Evolutionary conservation across 257 asterid species (phyloP).

Genomic region (Lithospermum erythrorhizon): DNA sequence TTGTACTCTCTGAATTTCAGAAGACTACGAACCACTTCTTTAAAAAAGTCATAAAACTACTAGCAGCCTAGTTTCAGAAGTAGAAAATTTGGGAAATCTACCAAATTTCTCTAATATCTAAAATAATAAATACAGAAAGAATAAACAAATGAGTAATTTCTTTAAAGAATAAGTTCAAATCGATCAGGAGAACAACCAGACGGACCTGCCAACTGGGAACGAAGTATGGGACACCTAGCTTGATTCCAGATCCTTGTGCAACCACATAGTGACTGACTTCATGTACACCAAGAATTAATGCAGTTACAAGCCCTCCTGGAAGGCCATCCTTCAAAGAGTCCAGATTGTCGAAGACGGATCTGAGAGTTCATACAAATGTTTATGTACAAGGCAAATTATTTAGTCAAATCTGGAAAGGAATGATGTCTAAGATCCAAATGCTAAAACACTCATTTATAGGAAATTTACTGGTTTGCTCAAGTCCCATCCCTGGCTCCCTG

Average conservation of each 20-base stretch:
- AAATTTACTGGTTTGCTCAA: neutral
- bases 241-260: constrained; percentile 63
- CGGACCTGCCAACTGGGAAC: constrained; percentile 98
- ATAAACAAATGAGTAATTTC: too few species aligned
- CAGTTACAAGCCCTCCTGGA: constrained; percentile 91
- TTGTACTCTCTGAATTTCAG: neutral
- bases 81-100: neutral
- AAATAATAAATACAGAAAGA: neutral
- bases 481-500: too few species aligned
- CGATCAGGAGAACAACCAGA: constrained; percentile 12
- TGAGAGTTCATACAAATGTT: constrained; percentile 23
- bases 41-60: too few species aligned
- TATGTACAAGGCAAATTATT: neutral
- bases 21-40: too few species aligned
- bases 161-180: neutral
- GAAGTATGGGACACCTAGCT: constrained; percentile 80
- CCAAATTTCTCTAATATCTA: neutral
- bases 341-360: constrained; percentile 60
- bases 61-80: neutral
- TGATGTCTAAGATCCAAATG: neutral
- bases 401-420: neutral
- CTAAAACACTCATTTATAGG: neutral
- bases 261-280: constrained; percentile 69
- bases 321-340: constrained; percentile 69
- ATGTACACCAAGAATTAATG: constrained; percentile 66